A percentile compares a stretch with the other conserved stretches of the same genome.
These are phyloP conservation scores for Mucor racemosus DNA, from an alignment of 371 early-diverging fungal genomes.

Conservation along the genomic window DNA sequence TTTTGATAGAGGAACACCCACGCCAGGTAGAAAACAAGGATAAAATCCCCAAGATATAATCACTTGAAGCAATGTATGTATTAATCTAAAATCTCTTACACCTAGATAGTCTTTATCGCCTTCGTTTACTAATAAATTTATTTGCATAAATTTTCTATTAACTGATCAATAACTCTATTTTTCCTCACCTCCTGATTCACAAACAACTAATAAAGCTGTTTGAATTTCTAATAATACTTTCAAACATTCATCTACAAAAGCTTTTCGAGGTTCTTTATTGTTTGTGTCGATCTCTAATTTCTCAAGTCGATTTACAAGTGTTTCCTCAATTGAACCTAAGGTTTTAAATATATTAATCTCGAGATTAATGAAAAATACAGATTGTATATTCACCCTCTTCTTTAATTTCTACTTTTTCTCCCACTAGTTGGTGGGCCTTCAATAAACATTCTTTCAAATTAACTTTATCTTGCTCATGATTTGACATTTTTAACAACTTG, in stretches of 20 bases:
- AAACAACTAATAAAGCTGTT: conserved; percentile 27
- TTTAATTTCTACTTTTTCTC: conserved; percentile 29
- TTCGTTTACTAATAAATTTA: conserved; percentile 11
- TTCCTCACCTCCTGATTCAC: conserved; percentile 27
- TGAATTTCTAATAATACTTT: conserved; percentile 34
- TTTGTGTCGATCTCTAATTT: conserved; percentile 13
- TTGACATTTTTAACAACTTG: conserved; percentile 18
- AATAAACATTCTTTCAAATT: conserved; percentile 18
- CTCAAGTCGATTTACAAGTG: conserved; percentile 18
- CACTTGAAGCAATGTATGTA: conserved; percentile 70
- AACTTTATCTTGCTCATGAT: conserved; percentile 22
- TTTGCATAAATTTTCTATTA: not conserved
- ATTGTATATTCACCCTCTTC: conserved; percentile 20
- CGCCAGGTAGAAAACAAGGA: conserved; percentile 69
- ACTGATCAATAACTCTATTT: no score
- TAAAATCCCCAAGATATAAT: conserved; percentile 72
- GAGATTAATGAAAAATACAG: not conserved
- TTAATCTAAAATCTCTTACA: conserved; percentile 64
- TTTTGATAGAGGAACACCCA: conserved; percentile 68
- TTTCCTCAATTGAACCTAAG: conserved; percentile 31
- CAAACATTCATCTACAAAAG: conserved; percentile 40
- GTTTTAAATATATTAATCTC: not conserved
- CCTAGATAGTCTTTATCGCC: conserved; percentile 56
- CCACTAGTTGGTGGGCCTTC: conserved; percentile 23
- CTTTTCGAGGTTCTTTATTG: conserved; percentile 16